Base-by-base conservation (phyloP, 1,284 basidiomycete species). In the Vanrija sp. region DNA sequence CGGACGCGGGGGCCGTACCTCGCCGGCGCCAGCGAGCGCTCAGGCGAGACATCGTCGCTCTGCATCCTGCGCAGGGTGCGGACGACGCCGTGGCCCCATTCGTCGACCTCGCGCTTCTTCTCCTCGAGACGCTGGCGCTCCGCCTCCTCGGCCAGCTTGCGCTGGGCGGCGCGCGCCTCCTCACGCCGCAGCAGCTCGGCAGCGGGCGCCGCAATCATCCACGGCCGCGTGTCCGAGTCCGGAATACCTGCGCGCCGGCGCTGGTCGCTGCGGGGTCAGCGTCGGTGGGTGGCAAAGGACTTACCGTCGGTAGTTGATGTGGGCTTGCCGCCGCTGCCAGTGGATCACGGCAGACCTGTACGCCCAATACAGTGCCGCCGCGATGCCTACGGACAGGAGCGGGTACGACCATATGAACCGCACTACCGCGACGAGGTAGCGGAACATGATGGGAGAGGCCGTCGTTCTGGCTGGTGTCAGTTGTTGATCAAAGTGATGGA, bases 201-300 rank as follows among this genome's bases (percentile, higher is more conserved):
- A 0, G 57, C 61, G 4, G 57, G 57, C 14, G 52, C 49, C 9
- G 61, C 61, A 21, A 62, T 45, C 19, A 58, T 46, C 57, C 57
- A 62, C 12, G 61, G 61, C 7, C 61, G 57, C 40, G 49, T 59
- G 45, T 62, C 61, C 23, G 38, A 48, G 48, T 62, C 61, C 4
- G 61, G 61, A 25, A 62, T 62, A 28, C 61, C 61, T 5, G 61
- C 61, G 46, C 57, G 57, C 21, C 61, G 52, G 21, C 61, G 61
- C 42, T 59, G 52, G 12, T 62, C 57, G 6, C 61, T 62, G 48
- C 3, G 38, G 43, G 26, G 23, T 38, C 38, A 38, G 34, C 15
- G 34, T 7, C 12, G 28, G 19, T 48, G 46, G 38, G 46, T 48
- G 46, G 46, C 46, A 48, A 48, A 48, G 16, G 21, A 50, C 48